Percentiles rank a stretch among this genome's conserved stretches.
Evolutionary conservation across 176 grass and related monocot genomes (phyloP).

Genomic region (Guadua angustifolia): DNA sequence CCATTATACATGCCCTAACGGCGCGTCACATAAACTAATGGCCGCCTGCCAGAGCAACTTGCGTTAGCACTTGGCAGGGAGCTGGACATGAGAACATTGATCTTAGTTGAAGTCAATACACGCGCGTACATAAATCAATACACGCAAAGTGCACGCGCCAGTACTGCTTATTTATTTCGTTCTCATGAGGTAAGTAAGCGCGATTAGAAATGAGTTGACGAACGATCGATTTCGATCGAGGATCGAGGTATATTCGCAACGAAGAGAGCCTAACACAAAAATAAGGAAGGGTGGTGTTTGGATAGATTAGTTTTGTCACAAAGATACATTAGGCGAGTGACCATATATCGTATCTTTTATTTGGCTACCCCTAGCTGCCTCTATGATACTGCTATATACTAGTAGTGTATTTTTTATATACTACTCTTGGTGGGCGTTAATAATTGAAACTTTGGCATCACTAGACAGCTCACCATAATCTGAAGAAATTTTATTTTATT

Average conservation of each 20-base stretch:
- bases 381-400: background rate
- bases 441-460: background rate
- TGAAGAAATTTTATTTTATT: background rate
- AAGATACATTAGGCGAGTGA: background rate
- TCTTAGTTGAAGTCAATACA: background rate
- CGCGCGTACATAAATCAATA: background rate
- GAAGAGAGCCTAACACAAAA: background rate
- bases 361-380: background rate
- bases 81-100: background rate
- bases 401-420: background rate
- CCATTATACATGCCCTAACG: no score
- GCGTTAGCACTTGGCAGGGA: background rate
- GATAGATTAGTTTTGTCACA: conserved; percentile 19
- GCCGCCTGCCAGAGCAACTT: no score
- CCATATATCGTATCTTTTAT: background rate
- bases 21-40: background rate
- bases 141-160: background rate
- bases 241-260: background rate
- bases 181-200: background rate
- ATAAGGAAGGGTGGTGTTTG: background rate
- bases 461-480: background rate
- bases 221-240: background rate
- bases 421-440: background rate
- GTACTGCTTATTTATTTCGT: background rate
- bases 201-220: background rate